Base-by-base conservation (phyloP, 768 basidiomycete genomes). In the Trametes villosa region DNA sequence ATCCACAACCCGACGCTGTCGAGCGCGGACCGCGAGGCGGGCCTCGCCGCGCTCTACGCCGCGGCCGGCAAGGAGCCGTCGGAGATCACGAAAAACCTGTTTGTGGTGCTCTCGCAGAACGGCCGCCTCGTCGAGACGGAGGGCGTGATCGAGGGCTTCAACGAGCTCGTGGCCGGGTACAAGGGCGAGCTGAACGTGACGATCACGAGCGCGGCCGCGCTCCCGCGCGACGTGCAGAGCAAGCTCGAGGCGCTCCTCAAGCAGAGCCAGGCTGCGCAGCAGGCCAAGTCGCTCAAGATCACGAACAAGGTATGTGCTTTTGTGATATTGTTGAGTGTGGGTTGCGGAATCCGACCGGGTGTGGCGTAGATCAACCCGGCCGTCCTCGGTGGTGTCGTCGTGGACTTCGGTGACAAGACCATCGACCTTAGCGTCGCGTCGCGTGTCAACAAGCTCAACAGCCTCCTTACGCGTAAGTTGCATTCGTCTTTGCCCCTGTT, bases 361-460 rank as follows among this genome's bases (percentile, higher is more conserved):
- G 5, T 27, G 13, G 34, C 63, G 30, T 61, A 96, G 94, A 91
- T 98, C 71, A 95, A 98, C 81, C 87, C 94, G 44, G 78, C 86
- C n/a, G 80, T 98, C 58, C 77, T 98, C 63, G 97, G 96, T 59
- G 97, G 97, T 51, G 75, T 98, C 60, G 83, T 98, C 62, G 89
- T 99, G 49, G 97, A 99, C 78, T 94, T 99, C 71, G 96, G 95
- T 64, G 97, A 98, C 81, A 96, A 96, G 82, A 94, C 94, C 53
- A 91, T 99, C 69, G 97, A 99, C 78, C 84, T 98, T 60, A 96
- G 93, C 68, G 95, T 96, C 57, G 88, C 87, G 49, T 94, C 93
- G 33, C 92, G 93, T 55, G 94, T 98, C 70, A 96, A 88, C 74
- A 96, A 95, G 77, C 86, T 98, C 72, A 98, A 98, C 83, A 86